A percentile compares a stretch with the other conserved stretches of the same genome.
Conservation (phyloP, 2,329 filamentous ascomycete genomes). For the Fusarium agapanthi region DNA sequence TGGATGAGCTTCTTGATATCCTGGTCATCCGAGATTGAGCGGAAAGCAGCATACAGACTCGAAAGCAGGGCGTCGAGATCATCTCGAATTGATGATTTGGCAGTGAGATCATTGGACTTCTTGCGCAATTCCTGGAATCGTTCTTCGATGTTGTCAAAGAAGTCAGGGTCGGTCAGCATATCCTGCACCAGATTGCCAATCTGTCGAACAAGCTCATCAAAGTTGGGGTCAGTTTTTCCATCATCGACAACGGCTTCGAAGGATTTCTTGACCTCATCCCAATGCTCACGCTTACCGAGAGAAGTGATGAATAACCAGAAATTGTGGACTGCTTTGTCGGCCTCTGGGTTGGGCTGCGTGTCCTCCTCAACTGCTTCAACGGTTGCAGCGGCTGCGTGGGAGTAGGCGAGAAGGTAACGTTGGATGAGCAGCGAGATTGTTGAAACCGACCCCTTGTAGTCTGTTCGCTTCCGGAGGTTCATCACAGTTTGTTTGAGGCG, state of each 20-base stretch:
- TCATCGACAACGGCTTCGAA: slow-evolving; percentile 78
- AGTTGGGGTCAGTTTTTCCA: slow-evolving; percentile 79
- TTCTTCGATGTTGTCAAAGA: slow-evolving; percentile 77
- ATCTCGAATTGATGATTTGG: slow-evolving; percentile 72
- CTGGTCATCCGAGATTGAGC: slow-evolving; percentile 74
- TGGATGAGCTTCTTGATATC: slow-evolving; percentile 75
- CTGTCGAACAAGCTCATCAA: slow-evolving; percentile 79
- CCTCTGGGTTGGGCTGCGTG: slow-evolving; percentile 75
- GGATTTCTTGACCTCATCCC: slow-evolving; percentile 76
- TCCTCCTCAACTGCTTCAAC: slow-evolving; percentile 74
- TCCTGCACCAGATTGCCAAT: slow-evolving; percentile 79
- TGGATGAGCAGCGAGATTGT: slow-evolving; percentile 79
- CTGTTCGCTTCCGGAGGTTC: slow-evolving; percentile 77
- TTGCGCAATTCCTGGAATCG: slow-evolving; percentile 60
- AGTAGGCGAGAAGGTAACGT: slow-evolving; percentile 81
- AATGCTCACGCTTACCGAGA: slow-evolving; percentile 78
- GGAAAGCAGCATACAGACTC: slow-evolving; percentile 73
- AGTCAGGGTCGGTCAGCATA: slow-evolving; percentile 85
- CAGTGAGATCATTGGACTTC: slow-evolving; percentile 70
- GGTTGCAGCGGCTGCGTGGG: slow-evolving; percentile 74
- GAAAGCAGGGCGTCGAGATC: slow-evolving; percentile 78
- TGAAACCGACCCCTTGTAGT: slow-evolving; percentile 88
- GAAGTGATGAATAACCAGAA: slow-evolving; percentile 84
- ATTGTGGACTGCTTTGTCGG: slow-evolving; percentile 78
- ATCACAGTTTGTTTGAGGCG: slow-evolving; percentile 80